These are phyloP conservation scores for Pisolithus microcarpus DNA, from an alignment of 768 basidiomycete genomes.

Conservation along the genomic window DNA sequence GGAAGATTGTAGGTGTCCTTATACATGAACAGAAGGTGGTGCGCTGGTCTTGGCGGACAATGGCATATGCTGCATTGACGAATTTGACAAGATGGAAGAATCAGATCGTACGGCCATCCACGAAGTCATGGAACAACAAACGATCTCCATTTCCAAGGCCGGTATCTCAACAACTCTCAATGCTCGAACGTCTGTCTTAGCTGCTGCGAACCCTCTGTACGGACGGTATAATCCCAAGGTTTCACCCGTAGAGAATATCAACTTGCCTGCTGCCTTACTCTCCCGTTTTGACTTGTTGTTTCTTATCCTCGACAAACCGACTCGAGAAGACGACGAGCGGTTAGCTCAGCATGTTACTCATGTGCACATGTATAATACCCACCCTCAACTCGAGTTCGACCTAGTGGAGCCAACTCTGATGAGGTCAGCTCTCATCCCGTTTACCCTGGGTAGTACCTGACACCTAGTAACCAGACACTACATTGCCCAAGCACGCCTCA, in stretches of 20 bases:
- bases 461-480: conserved; percentile 60
- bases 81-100: conserved; percentile 99
- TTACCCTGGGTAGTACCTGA: background rate
- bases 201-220: conserved; percentile 96
- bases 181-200: conserved; percentile 94
- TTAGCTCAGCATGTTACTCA: conserved; percentile 96
- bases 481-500: conserved; percentile 84
- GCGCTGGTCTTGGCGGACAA: conserved; percentile 99
- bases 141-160: conserved; percentile 98
- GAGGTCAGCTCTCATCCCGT: conserved; percentile 45
- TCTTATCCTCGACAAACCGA: conserved; percentile 93
- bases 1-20: background rate
- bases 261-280: conserved; percentile 90
- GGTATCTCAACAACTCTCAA: conserved; percentile 98
- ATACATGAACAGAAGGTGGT: conserved; percentile 74
- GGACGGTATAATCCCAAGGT: conserved; percentile 98
- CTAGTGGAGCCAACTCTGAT: conserved; percentile 82
- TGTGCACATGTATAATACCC: conserved; percentile 93
- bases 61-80: conserved; percentile 99
- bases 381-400: conserved; percentile 80
- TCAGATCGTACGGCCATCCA: conserved; percentile 95
- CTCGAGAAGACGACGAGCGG: conserved; percentile 90
- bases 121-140: conserved; percentile 99
- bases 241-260: conserved; percentile 98
- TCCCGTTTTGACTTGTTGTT: conserved; percentile 97